Evolutionary conservation across 371 early-diverging fungal species (phyloP), one percentile per base, ranked within the genome.

Genomic region (Dichotomocladium elegans): DNA sequence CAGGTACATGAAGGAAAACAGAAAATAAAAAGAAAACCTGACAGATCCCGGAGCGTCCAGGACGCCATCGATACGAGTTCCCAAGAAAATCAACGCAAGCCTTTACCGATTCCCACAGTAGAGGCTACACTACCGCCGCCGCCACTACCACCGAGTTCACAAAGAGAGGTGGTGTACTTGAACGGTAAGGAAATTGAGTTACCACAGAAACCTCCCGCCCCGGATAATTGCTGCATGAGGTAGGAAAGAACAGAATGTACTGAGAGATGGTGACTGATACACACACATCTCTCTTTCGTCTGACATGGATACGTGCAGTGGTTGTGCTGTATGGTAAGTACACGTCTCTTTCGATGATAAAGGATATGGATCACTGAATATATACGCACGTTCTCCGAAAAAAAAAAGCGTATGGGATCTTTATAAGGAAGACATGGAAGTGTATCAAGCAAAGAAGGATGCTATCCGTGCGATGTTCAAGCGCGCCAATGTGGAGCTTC

Each of bases 161-260:
- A 35, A 3, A 34, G 49, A 26, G n/a, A 53, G 7, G 30, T 27
- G 25, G 68, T 73, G 0, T 49, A 41, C 27, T 24, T 74, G 4
- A 56, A 68, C n/a, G 69, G 64, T 21, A 31, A 51, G 17, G 37
- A 35, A 5, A 61, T 68, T 12, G 40, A 53, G 26, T 26, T 74
- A 22, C 71, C 71, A 10, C 31, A 57, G 25, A 68, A 66, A 41
- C 74, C 74, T 5, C 33, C 35, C 8, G 22, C 58, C 14, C 74
- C 74, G 7, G 71, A 70, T 8, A 68, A 70, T 17, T 74, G 74
- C 33, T 74, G 74, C 49, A 74, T 74, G 74, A 74, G 72, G 72
- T 72, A 63, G 45, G 8, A 24, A n/a, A 10, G 9, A 19, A 12
- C 6, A 52, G n/a, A 17, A n/a, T 4, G n/a, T n/a, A n/a, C n/a